Evolutionary conservation across 495 filamentous ascomycete species (phyloP).

Genomic region (Penicillium goetzii): DNA sequence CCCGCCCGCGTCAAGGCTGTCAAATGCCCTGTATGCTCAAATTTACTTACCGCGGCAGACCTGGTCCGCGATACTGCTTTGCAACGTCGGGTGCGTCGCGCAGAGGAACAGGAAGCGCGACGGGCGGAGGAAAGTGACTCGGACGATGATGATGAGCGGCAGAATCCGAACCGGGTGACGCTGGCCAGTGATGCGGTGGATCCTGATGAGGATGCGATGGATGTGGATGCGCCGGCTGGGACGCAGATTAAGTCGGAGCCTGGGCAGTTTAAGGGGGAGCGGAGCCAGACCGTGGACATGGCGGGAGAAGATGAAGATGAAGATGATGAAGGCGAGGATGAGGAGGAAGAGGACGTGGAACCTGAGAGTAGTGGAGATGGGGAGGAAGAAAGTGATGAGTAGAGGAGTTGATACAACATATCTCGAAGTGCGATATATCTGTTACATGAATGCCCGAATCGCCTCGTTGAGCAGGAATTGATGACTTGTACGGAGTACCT

Average conservation of each 20-base stretch:
- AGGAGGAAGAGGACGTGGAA: conserved; percentile 6
- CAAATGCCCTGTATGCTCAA: conserved; percentile 55
- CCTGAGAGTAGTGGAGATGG: not conserved
- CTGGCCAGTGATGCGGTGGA: conserved; percentile 29
- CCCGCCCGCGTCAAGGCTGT: conserved; percentile 33
- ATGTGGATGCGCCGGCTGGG: conserved; percentile 25
- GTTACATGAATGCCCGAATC: not conserved
- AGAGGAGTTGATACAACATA: not conserved
- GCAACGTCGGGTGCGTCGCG: conserved; percentile 45
- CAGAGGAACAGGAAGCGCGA: conserved; percentile 35
- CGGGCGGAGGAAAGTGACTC: conserved; percentile 44
- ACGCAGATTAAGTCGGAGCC: conserved; percentile 23
- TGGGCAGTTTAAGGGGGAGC: not conserved
- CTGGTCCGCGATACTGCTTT: conserved; percentile 49
- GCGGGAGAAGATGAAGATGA: conserved; percentile 6
- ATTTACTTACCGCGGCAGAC: conserved; percentile 43
- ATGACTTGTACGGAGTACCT: no score
- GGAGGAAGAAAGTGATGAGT: not conserved
- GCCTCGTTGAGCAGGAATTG: not conserved
- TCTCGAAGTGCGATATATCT: not conserved
- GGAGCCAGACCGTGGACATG: conserved; percentile 4
- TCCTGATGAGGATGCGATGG: conserved; percentile 26
- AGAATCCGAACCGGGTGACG: conserved; percentile 18
- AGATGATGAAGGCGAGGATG: conserved; percentile 14
- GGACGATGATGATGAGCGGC: conserved; percentile 24